Percentiles rank a stretch among this genome's conserved stretches.
Evolutionary conservation across 208 protist genomes (phyloP).

Genomic region (Crithidia bombi): DNA sequence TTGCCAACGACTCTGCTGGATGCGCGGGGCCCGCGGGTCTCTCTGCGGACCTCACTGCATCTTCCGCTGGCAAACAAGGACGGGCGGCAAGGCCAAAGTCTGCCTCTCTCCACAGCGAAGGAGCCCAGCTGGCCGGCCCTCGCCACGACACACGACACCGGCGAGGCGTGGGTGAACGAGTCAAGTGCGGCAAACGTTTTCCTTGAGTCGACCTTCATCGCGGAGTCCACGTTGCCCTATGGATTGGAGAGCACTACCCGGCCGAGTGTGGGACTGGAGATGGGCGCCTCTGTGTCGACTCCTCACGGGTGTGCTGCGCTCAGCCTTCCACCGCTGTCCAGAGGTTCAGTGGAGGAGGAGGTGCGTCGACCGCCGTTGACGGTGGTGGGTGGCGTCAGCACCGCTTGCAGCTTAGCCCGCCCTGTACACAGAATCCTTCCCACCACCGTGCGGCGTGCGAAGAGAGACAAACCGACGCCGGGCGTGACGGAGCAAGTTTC

Average conservation of each 20-base stretch:
- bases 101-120: background rate
- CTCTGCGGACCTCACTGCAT: background rate
- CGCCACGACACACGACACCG: no score
- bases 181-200: conserved; percentile 33
- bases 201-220: conserved; percentile 35
- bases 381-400: no score
- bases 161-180: conserved; percentile 23
- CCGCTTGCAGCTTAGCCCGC: no score
- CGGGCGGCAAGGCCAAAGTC: background rate
- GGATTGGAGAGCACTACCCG: conserved; percentile 17
- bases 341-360: no score
- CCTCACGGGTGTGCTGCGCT: background rate
- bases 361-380: no score
- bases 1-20: background rate
- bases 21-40: background rate
- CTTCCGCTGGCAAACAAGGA: no score
- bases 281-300: background rate
- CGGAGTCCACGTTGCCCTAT: conserved; percentile 26
- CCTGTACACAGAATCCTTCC: no score
- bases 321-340: background rate
- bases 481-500: conserved; percentile 27
- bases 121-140: background rate
- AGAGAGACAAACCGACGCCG: background rate
- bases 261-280: background rate
- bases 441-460: background rate